phyloP scores from a whole-genome alignment of 345 rosid genomes.

The Populus alba region DNA sequence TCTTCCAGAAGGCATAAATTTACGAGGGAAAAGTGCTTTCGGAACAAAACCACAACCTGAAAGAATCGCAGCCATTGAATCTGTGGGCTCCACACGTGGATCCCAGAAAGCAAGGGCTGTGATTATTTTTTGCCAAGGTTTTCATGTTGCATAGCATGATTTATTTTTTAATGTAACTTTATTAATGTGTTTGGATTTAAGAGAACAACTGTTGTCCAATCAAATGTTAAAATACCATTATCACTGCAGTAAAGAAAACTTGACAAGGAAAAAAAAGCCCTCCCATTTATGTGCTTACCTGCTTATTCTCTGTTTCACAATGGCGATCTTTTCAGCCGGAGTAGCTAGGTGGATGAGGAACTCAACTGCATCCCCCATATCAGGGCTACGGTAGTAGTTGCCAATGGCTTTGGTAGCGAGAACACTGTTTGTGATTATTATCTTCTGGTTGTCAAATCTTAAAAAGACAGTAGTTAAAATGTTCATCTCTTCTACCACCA shows the following conservation, averaged over 20 bases:
- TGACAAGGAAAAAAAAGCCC: too few species aligned
- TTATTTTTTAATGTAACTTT: not conserved
- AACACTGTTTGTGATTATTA: constrained; percentile 59
- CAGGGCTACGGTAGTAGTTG: constrained; percentile 66
- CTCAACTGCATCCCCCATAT: constrained; percentile 71
- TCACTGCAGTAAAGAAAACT: not conserved
- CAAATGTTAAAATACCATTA: not conserved
- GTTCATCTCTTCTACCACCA: constrained; percentile 88
- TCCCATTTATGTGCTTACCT: constrained; percentile 24
- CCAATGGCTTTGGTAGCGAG: constrained; percentile 41
- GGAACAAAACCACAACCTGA: not conserved
- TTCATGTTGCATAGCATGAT: not conserved
- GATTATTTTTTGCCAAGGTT: not conserved
- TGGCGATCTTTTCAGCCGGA: constrained; percentile 51
- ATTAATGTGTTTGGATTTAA: not conserved
- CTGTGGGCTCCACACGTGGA: not conserved
- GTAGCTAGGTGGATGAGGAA: constrained; percentile 59
- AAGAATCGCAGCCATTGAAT: not conserved
- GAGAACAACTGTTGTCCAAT: not conserved
- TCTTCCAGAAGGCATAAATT: not conserved
- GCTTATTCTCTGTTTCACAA: constrained; percentile 48
- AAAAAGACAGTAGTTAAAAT: constrained; percentile 65
- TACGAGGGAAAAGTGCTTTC: not conserved
- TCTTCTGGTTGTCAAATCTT: constrained; percentile 69
- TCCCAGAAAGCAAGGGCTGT: not conserved